Conservation (phyloP, 495 filamentous ascomycete species). For the Immersiella caudata region DNA sequence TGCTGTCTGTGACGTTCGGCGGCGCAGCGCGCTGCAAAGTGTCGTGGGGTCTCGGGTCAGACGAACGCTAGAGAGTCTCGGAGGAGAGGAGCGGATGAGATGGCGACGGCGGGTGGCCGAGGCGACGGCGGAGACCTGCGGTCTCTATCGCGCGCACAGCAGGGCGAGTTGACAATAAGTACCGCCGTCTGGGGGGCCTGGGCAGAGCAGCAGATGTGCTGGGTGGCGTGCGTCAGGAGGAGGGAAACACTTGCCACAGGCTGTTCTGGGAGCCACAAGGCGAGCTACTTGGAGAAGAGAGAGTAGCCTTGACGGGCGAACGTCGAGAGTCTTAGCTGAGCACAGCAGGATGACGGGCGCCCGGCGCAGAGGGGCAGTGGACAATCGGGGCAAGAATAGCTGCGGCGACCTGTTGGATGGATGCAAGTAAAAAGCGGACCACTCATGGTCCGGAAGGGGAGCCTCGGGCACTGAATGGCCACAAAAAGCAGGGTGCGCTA, state of each 20-base stretch:
- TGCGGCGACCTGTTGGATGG: slow-evolving; percentile 42
- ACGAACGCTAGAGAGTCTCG: neutral
- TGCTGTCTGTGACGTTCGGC: neutral
- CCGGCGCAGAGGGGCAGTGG: slow-evolving; percentile 34
- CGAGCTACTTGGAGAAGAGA: slow-evolving; percentile 23
- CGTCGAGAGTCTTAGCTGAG: slow-evolving; percentile 31
- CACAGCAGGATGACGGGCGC: slow-evolving; percentile 37
- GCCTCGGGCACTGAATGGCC: slow-evolving; percentile 48
- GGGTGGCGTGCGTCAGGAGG: slow-evolving; percentile 28
- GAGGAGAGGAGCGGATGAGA: neutral
- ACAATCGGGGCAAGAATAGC: slow-evolving; percentile 38
- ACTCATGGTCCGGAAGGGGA: slow-evolving; percentile 42
- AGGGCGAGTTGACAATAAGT: slow-evolving; percentile 24
- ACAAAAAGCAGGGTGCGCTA: slow-evolving; percentile 31
- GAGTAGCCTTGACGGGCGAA: slow-evolving; percentile 25
- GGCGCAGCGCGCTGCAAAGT: neutral
- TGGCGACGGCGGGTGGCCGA: neutral
- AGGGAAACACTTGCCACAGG: slow-evolving; percentile 4
- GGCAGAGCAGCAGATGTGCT: slow-evolving; percentile 21
- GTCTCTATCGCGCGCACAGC: slow-evolving; percentile 8
- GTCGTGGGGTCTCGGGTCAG: neutral
- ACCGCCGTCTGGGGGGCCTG: slow-evolving; percentile 26
- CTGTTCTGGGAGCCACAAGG: slow-evolving; percentile 23
- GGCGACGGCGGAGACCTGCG: slow-evolving; percentile 10
- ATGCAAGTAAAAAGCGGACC: slow-evolving; percentile 42